These are phyloP conservation scores for Kentomonas sorsogonicus DNA, from an alignment of 208 protist genomes.

Conservation along the genomic window DNA sequence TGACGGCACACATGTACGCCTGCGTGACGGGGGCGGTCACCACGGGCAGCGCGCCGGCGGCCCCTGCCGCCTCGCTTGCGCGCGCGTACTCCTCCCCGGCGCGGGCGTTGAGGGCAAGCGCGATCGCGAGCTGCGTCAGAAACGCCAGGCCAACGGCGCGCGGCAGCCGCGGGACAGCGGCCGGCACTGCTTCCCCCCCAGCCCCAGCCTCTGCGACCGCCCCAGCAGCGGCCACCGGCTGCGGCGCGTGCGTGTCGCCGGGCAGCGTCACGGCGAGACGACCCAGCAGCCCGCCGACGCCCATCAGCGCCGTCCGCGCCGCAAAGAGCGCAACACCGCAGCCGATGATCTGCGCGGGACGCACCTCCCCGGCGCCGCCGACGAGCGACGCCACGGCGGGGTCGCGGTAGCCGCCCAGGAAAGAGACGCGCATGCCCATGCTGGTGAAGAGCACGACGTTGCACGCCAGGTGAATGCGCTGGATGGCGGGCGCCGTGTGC, in stretches of 20 bases:
- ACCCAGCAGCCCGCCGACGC: too few species aligned
- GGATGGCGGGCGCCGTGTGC: constrained; percentile 6
- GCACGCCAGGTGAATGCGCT: constrained; percentile 5
- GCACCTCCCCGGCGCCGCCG: not conserved
- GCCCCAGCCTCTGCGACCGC: too few species aligned
- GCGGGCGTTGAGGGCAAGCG: constrained; percentile 19
- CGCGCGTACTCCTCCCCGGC: constrained; percentile 18
- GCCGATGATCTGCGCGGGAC: not conserved
- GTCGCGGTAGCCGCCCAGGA: not conserved
- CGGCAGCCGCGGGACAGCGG: constrained; percentile 6
- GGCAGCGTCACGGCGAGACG: too few species aligned
- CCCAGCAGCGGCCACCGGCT: too few species aligned
- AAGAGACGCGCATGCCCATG: constrained; percentile 11
- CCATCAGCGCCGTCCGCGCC: not conserved
- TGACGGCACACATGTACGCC: constrained; percentile 17
- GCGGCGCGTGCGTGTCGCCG: too few species aligned
- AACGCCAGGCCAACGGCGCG: constrained; percentile 17
- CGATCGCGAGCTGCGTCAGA: constrained; percentile 26
- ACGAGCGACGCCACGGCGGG: not conserved
- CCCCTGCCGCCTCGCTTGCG: not conserved
- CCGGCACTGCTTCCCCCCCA: not conserved
- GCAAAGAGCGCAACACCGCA: constrained; percentile 11
- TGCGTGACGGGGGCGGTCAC: constrained; percentile 15
- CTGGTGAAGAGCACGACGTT: constrained; percentile 24
- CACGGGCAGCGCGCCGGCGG: constrained; percentile 7